phyloP scores from a whole-genome alignment of 148 eudicot genomes.

The Fagopyrum tataricum region DNA sequence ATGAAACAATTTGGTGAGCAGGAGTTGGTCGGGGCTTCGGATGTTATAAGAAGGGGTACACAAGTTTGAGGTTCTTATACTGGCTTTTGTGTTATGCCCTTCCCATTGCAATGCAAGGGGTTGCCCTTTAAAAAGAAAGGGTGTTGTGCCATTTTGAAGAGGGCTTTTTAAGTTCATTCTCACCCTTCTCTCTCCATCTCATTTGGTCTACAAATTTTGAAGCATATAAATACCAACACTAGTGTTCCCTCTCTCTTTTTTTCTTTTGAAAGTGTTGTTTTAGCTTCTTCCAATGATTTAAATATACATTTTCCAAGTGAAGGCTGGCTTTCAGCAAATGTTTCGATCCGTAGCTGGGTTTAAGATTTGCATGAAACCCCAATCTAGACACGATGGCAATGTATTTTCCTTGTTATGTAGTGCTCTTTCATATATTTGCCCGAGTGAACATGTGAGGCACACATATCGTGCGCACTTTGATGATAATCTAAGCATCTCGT shows the following conservation, averaged over 20 bases:
- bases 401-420: background rate
- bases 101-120: background rate
- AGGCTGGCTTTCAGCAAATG: background rate
- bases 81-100: background rate
- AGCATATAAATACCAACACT: conserved; percentile 8
- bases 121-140: background rate
- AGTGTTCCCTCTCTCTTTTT: background rate
- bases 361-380: background rate
- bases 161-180: background rate
- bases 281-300: background rate
- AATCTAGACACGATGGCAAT: background rate
- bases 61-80: background rate
- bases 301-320: background rate
- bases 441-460: background rate
- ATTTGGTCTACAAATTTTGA: conserved; percentile 1
- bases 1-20: background rate
- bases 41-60: background rate
- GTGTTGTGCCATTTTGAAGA: background rate
- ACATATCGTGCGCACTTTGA: background rate
- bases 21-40: background rate
- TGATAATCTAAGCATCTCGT: background rate
- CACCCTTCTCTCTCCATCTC: background rate
- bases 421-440: background rate
- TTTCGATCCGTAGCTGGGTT: background rate
- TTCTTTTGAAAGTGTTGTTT: background rate